phyloP scores from a whole-genome alignment of 2,329 filamentous ascomycete genomes.

The Grosmannia clavigera region DNA sequence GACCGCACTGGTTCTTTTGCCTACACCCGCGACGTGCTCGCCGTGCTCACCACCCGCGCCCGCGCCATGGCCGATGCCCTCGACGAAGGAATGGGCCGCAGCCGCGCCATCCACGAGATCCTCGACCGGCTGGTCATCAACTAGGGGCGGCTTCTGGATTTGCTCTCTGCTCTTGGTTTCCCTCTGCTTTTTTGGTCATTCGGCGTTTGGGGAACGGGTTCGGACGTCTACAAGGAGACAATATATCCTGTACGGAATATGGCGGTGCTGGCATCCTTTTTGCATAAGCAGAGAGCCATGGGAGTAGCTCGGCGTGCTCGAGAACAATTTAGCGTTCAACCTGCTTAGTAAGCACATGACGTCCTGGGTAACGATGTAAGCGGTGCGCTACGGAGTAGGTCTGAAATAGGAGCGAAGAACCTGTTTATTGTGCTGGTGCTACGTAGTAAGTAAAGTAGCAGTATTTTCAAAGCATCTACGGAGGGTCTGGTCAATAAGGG shows the following conservation, averaged over 20 bases:
- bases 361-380: too few relatives aligned
- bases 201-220: not conserved
- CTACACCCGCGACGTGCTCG: conserved; percentile 61
- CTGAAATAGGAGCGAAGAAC: too few relatives aligned
- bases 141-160: not conserved
- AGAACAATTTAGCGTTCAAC: too few relatives aligned
- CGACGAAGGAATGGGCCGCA: conserved; percentile 46
- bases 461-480: too few relatives aligned
- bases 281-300: not conserved
- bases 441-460: too few relatives aligned
- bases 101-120: conserved; percentile 49
- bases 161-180: not conserved
- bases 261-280: not conserved
- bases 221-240: not conserved
- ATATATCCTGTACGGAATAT: not conserved
- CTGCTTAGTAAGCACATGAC: too few relatives aligned
- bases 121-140: conserved; percentile 50
- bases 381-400: too few relatives aligned
- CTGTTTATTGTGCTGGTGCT: too few relatives aligned
- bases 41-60: conserved; percentile 51
- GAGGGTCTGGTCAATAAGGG: too few relatives aligned
- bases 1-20: conserved; percentile 78
- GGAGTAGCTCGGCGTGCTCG: too few relatives aligned
- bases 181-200: not conserved
- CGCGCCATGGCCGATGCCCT: conserved; percentile 50